Evolutionary conservation across 345 rosid species (phyloP).

Genomic region (Eucalyptus viminalis): DNA sequence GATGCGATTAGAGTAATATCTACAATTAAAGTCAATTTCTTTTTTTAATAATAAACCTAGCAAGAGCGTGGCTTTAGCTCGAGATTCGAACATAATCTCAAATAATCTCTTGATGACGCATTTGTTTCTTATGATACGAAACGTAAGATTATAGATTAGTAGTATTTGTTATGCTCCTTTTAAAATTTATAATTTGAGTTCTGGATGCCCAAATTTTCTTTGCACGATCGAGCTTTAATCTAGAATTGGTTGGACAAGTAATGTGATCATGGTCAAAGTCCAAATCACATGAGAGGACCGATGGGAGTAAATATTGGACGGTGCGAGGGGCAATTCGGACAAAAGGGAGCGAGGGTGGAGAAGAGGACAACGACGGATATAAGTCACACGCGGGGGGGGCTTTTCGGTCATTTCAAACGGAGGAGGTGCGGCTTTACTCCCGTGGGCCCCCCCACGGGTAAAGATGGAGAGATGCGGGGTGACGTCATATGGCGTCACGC

Average conservation of each 20-base stretch:
- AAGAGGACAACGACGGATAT: neutral
- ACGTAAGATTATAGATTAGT: neutral
- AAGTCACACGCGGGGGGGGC: neutral
- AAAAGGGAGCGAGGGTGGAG: neutral
- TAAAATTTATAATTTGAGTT: neutral
- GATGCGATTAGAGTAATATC: neutral
- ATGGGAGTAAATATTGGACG: neutral
- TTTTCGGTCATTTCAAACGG: neutral
- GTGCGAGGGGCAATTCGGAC: neutral
- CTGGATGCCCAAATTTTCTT: neutral
- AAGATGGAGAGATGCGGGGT: neutral
- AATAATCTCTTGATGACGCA: neutral
- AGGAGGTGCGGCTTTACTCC: neutral
- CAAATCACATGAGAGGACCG: neutral
- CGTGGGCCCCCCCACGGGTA: neutral
- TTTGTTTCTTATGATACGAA: neutral
- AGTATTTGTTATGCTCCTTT: neutral
- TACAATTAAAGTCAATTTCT: neutral
- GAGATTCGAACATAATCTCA: neutral
- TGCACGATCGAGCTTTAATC: neutral
- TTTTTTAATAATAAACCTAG: neutral
- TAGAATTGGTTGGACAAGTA: neutral
- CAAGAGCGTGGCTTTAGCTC: neutral
- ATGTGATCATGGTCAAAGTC: neutral
- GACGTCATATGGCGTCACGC: neutral